phyloP scores from a whole-genome alignment of 495 filamentous ascomycete genomes.

The Hyaloscypha finlandica region DNA sequence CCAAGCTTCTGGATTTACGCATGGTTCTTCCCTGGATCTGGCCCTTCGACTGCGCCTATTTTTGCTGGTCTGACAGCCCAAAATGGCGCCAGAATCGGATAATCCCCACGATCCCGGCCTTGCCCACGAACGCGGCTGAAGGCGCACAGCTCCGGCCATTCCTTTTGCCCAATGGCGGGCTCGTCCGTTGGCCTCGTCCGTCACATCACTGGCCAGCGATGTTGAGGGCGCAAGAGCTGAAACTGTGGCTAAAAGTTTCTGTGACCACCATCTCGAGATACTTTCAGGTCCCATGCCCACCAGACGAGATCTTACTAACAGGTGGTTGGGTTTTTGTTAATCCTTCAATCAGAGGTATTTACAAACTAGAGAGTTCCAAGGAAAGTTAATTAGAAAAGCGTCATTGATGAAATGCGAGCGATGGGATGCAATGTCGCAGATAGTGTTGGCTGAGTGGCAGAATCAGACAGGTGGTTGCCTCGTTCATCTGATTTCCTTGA shows the following conservation, averaged over 20 bases:
- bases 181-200: neutral
- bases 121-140: neutral
- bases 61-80: neutral
- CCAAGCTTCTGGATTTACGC: neutral
- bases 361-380: neutral
- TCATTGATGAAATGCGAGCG: neutral
- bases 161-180: neutral
- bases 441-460: neutral
- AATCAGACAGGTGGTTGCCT: neutral
- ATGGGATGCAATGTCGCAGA: neutral
- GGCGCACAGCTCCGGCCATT: neutral
- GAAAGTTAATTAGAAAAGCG: neutral
- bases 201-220: no score
- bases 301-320: neutral
- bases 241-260: neutral
- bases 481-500: neutral
- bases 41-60: neutral
- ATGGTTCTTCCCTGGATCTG: neutral
- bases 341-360: neutral
- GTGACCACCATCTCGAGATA: neutral
- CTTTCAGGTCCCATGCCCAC: neutral
- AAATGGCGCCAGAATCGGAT: neutral
- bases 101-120: neutral
- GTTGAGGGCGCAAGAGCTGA: neutral
- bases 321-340: neutral